Percentiles rank a stretch among this genome's conserved stretches.
phyloP scores from a whole-genome alignment of 2,329 filamentous ascomycete species.

The Hypoxylon sp. region DNA sequence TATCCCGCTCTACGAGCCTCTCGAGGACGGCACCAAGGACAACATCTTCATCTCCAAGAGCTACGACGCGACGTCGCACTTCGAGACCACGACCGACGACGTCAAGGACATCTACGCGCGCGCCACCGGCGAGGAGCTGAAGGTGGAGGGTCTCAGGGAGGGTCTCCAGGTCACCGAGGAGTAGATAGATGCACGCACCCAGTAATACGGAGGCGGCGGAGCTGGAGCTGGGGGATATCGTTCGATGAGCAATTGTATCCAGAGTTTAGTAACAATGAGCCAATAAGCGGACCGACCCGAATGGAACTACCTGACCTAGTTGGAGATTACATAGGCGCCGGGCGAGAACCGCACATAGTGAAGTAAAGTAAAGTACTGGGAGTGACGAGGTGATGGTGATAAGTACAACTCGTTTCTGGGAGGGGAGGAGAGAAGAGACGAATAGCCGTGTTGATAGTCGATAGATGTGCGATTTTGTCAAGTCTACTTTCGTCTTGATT shows the following conservation, averaged over 20 bases:
- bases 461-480: constrained; percentile 19
- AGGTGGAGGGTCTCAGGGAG: constrained; percentile 89
- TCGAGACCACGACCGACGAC: constrained; percentile 92
- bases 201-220: not conserved
- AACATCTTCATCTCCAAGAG: constrained; percentile 98
- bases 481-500: constrained; percentile 3
- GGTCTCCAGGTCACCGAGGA: constrained; percentile 81
- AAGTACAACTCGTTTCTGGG: constrained; percentile 7
- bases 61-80: constrained; percentile 98
- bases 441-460: constrained; percentile 6
- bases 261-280: constrained; percentile 17
- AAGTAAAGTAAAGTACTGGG: not conserved
- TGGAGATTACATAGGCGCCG: constrained; percentile 15
- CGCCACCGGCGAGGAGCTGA: constrained; percentile 85
- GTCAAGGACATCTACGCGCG: constrained; percentile 94
- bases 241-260: constrained; percentile 15
- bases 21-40: constrained; percentile 85
- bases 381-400: not conserved
- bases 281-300: not conserved
- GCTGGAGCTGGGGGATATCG: not conserved
- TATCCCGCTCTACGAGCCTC: constrained; percentile 93
- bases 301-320: not conserved
- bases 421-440: not conserved
- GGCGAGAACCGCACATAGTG: constrained; percentile 1
- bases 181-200: constrained; percentile 55